Conservation (phyloP, 2,329 filamentous ascomycete species). For the Sporothrix humicola region DNA sequence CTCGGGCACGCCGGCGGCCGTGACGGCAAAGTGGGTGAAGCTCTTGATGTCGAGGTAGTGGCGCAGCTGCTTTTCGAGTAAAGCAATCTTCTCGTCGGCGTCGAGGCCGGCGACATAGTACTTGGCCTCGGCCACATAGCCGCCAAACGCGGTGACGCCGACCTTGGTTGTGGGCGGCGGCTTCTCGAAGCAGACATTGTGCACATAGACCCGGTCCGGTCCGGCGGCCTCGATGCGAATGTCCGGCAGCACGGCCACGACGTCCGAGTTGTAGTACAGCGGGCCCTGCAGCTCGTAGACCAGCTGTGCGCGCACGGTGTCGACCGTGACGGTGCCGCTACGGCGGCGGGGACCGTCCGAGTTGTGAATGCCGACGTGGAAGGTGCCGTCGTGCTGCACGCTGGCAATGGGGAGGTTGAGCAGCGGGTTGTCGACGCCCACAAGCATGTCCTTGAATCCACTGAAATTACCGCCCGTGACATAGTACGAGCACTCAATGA, state of each 20-base stretch:
- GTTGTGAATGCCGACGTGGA: constrained; percentile 41
- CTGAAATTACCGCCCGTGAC: constrained; percentile 55
- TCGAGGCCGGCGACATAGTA: constrained; percentile 39
- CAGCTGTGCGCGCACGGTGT: constrained; percentile 41
- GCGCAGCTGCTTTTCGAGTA: constrained; percentile 38
- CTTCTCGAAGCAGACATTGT: constrained; percentile 45
- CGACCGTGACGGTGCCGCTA: constrained; percentile 35
- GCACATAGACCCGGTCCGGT: constrained; percentile 43
- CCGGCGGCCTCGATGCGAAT: constrained; percentile 53
- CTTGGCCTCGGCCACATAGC: constrained; percentile 41
- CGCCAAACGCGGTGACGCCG: constrained; percentile 38
- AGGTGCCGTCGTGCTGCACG: constrained; percentile 50
- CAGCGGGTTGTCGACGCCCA: constrained; percentile 49
- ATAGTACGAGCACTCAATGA: constrained; percentile 54
- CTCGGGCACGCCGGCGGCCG: constrained; percentile 39
- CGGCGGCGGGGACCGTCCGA: constrained; percentile 28
- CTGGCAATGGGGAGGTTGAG: constrained; percentile 57
- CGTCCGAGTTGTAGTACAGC: constrained; percentile 46
- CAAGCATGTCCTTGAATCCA: constrained; percentile 46
- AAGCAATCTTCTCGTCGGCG: constrained; percentile 37
- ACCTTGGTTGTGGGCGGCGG: constrained; percentile 45
- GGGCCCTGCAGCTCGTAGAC: constrained; percentile 50
- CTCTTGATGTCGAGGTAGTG: constrained; percentile 35
- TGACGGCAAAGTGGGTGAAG: constrained; percentile 42
- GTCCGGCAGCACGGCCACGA: constrained; percentile 41